Conservation (phyloP, 2,329 filamentous ascomycete genomes). For the Aspergillus novoparasiticus region DNA sequence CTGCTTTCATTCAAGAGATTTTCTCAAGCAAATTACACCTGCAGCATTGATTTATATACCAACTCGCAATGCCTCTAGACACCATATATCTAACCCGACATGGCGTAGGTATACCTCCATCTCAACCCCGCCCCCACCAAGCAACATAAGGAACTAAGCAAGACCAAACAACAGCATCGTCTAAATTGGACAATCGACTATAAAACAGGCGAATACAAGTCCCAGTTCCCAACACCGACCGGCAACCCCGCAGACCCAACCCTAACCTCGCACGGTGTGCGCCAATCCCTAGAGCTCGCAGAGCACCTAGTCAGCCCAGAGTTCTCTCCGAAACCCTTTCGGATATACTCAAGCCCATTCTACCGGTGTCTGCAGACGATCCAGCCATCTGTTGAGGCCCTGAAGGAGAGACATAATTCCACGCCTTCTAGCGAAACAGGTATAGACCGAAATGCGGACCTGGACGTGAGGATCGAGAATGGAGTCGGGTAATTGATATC, state of each 20-base stretch:
- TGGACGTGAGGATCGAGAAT: slow-evolving; percentile 53
- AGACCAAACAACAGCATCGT: slow-evolving; percentile 69
- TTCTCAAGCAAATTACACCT: neutral
- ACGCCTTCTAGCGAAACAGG: neutral
- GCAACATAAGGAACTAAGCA: neutral
- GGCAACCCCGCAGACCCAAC: slow-evolving; percentile 86
- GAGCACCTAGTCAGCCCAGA: slow-evolving; percentile 33
- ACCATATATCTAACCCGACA: slow-evolving; percentile 75
- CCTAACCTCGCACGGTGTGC: slow-evolving; percentile 81
- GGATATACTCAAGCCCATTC: slow-evolving; percentile 80
- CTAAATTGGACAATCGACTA: slow-evolving; percentile 86
- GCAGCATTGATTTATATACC: no score
- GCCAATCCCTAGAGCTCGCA: slow-evolving; percentile 78
- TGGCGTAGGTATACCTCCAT: slow-evolving; percentile 59
- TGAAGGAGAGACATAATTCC: slow-evolving; percentile 24
- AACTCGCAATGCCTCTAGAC: slow-evolving; percentile 63
- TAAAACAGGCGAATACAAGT: slow-evolving; percentile 74
- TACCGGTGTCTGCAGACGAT: slow-evolving; percentile 88
- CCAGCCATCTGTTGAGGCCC: slow-evolving; percentile 58
- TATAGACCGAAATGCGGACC: slow-evolving; percentile 23
- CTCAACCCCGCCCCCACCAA: neutral
- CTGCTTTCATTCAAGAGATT: neutral
- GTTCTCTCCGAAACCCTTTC: slow-evolving; percentile 45
- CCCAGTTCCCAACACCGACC: slow-evolving; percentile 76
- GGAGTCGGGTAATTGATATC: slow-evolving; percentile 50